A percentile compares a stretch with the other conserved stretches of the same genome.
These are phyloP conservation scores for Isabelozyma rhagii DNA, from an alignment of 805 yeast species.

Conservation along the genomic window DNA sequence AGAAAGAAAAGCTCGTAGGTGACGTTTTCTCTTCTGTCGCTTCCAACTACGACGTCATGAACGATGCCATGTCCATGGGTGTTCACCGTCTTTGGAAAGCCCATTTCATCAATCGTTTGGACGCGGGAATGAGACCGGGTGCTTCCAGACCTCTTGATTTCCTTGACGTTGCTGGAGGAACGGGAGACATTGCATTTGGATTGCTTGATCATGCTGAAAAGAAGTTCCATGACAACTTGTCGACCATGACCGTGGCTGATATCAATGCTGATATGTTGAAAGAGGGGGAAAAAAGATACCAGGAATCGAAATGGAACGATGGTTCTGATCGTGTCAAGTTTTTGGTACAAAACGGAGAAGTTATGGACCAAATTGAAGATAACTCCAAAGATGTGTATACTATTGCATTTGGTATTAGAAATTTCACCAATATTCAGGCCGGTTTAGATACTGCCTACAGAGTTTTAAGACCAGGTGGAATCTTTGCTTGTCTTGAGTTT, in stretches of 20 bases:
- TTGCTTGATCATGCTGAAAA: conserved; percentile 84
- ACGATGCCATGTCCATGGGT: conserved; percentile 96
- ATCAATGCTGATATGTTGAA: conserved; percentile 94
- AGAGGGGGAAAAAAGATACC: conserved; percentile 82
- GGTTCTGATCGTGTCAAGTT: conserved; percentile 64
- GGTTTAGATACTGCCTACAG: conserved; percentile 95
- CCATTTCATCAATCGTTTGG: conserved; percentile 81
- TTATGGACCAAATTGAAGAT: conserved; percentile 76
- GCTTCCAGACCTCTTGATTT: conserved; percentile 73
- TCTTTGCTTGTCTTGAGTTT: conserved; percentile 93
- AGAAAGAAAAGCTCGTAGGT: conserved; percentile 80
- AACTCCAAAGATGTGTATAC: conserved; percentile 94
- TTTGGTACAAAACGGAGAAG: conserved; percentile 90
- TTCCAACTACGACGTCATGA: conserved; percentile 91
- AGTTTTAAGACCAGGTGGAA: conserved; percentile 95
- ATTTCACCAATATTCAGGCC: conserved; percentile 91
- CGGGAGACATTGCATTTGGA: conserved; percentile 97
- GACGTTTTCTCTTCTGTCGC: conserved; percentile 95
- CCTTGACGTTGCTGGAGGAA: conserved; percentile 97
- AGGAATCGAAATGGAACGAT: conserved; percentile 58
- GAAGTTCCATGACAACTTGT: conserved; percentile 67
- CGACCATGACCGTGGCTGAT: conserved; percentile 89
- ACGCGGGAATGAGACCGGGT: conserved; percentile 92
- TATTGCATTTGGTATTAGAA: conserved; percentile 95
- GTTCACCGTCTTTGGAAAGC: conserved; percentile 93